phyloP scores from a whole-genome alignment of 108 stramenopile species.

The Pseudonitzschia pungens region DNA sequence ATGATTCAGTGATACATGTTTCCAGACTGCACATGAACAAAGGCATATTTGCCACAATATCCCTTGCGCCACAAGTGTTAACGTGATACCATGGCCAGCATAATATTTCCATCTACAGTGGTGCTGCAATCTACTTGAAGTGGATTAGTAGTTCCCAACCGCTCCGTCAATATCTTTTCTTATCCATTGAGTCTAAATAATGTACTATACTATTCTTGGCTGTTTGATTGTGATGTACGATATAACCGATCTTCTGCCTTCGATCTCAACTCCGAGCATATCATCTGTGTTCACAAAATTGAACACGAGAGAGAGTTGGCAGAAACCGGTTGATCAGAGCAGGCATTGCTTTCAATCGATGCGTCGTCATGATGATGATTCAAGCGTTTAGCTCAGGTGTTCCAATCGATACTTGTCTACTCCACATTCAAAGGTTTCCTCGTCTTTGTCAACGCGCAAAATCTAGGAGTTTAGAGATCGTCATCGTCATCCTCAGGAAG shows the following conservation, averaged over 20 bases:
- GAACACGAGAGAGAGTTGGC: neutral
- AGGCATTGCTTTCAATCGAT: neutral
- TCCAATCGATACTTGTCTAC: neutral
- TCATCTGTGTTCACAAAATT: neutral
- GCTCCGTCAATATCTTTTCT: neutral
- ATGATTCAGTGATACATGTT: too few species aligned
- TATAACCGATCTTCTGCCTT: neutral
- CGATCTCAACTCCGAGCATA: neutral
- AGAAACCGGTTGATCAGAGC: neutral
- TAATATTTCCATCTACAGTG: too few species aligned
- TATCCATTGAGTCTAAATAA: slow-evolving; percentile 1
- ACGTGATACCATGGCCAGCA: too few species aligned
- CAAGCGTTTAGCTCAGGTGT: neutral
- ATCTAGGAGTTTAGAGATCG: slow-evolving; percentile 66
- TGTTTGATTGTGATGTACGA: neutral
- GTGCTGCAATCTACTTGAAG: too few species aligned
- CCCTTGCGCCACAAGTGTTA: too few species aligned
- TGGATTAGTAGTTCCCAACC: neutral
- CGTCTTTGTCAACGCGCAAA: neutral
- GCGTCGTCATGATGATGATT: neutral
- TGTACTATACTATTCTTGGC: neutral
- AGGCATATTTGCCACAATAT: too few species aligned
- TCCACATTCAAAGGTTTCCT: neutral
- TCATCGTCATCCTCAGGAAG: slow-evolving; percentile 97
- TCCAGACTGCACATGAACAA: too few species aligned